A percentile compares a stretch with the other conserved stretches of the same genome.
phyloP scores from a whole-genome alignment of 1,139 yeast species.

The Zygosaccharomyces pseudobailii region DNA sequence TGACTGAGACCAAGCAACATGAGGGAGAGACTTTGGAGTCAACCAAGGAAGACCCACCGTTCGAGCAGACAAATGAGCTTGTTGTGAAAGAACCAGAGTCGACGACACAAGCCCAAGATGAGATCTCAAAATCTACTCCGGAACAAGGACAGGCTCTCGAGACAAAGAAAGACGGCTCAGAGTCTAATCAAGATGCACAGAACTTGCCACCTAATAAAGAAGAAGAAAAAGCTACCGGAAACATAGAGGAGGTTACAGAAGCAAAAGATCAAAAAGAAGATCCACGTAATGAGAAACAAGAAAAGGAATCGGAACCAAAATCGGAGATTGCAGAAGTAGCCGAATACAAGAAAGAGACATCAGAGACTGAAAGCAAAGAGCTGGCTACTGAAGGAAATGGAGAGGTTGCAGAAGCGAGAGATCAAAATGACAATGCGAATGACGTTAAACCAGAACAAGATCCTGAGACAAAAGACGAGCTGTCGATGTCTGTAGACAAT shows the following conservation, averaged over 20 bases:
- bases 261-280: neutral
- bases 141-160: too few species aligned
- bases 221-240: neutral
- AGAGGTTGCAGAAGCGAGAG: neutral
- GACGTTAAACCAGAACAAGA: neutral
- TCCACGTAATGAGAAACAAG: neutral
- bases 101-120: too few species aligned
- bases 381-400: neutral
- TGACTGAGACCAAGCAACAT: constrained; percentile 46
- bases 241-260: neutral
- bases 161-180: too few species aligned
- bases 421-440: neutral
- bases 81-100: too few species aligned
- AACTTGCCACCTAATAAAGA: neutral
- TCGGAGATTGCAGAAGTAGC: too few species aligned
- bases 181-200: too few species aligned
- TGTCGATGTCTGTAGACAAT: too few species aligned
- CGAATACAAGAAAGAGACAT: too few species aligned
- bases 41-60: constrained; percentile 37
- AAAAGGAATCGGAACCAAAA: too few species aligned
- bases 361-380: neutral
- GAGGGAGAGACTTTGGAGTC: constrained; percentile 46
- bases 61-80: too few species aligned
- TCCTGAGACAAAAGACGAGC: neutral
- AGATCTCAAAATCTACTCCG: too few species aligned